Evolutionary conservation across 139 green algal species (phyloP).

Genomic region (Desmodesmus armatus): DNA sequence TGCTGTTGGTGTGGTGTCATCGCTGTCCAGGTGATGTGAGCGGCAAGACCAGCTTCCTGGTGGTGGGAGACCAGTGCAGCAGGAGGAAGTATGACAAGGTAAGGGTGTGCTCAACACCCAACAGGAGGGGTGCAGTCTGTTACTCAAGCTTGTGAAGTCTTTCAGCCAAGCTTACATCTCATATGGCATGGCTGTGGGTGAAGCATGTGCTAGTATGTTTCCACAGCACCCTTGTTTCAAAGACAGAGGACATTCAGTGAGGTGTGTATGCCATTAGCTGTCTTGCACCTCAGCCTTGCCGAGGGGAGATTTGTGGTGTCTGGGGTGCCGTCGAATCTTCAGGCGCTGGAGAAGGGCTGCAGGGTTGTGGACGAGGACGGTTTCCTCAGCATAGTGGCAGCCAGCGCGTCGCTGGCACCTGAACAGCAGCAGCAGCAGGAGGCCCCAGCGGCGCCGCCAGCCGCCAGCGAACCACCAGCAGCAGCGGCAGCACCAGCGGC

Average conservation of each 20-base stretch:
- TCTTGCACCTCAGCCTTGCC: too few species aligned
- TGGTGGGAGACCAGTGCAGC: conserved; percentile 69
- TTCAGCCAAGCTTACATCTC: too few species aligned
- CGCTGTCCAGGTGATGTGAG: conserved; percentile 81
- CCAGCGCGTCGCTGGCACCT: conserved; percentile 37
- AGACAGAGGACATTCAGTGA: too few species aligned
- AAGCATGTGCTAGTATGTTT: too few species aligned
- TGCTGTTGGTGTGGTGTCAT: too few species aligned
- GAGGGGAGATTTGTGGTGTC: not conserved
- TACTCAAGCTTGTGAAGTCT: too few species aligned
- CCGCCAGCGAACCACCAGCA: not conserved
- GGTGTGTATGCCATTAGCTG: too few species aligned
- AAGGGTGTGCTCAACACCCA: too few species aligned
- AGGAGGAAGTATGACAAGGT: conserved; percentile 48
- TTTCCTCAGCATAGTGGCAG: conserved; percentile 81
- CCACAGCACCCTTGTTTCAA: too few species aligned
- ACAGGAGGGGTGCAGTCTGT: too few species aligned
- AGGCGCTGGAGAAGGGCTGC: not conserved
- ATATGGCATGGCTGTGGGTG: too few species aligned
- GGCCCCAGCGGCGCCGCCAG: conserved; percentile 18
- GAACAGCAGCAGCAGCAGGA: not conserved
- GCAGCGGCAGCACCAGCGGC: conserved; percentile 16
- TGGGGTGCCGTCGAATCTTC: not conserved
- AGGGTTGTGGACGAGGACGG: conserved; percentile 91
- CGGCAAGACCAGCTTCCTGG: conserved; percentile 91